phyloP scores from a whole-genome alignment of 257 asterid species.

The Scutellaria baicalensis region DNA sequence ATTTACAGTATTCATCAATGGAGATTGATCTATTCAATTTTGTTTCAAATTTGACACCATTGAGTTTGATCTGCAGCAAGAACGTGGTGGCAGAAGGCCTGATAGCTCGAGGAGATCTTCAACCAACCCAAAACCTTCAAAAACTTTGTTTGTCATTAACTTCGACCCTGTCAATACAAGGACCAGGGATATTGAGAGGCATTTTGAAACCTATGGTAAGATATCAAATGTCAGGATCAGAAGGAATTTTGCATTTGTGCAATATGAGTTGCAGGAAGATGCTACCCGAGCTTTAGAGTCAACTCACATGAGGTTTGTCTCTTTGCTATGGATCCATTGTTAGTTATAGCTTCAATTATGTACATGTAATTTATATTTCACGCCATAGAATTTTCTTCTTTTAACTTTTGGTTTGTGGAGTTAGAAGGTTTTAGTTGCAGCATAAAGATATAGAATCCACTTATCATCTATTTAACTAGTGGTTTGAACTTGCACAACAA shows the following conservation, averaged over 20 bases:
- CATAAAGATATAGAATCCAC: too few species aligned
- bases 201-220: constrained; percentile 73
- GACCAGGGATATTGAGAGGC: constrained; percentile 76
- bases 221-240: constrained; percentile 75
- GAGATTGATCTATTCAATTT: constrained; percentile 3
- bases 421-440: too few species aligned
- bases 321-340: neutral
- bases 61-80: constrained; percentile 57
- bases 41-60: neutral
- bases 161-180: constrained; percentile 78
- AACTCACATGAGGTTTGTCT: constrained; percentile 58
- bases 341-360: neutral
- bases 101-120: constrained; percentile 63
- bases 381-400: too few species aligned
- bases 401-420: too few species aligned
- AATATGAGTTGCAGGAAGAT: constrained; percentile 71
- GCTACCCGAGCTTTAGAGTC: constrained; percentile 81
- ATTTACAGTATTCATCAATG: neutral
- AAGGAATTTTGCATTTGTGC: constrained; percentile 85
- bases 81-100: constrained; percentile 73
- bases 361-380: too few species aligned
- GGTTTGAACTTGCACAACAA: too few species aligned
- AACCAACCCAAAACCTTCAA: constrained; percentile 63
- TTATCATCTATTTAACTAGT: too few species aligned
- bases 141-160: constrained; percentile 80